Evolutionary conservation across 192 early-diverging fungal genomes (phyloP).

Genomic region (Pilobolus umbonatus): DNA sequence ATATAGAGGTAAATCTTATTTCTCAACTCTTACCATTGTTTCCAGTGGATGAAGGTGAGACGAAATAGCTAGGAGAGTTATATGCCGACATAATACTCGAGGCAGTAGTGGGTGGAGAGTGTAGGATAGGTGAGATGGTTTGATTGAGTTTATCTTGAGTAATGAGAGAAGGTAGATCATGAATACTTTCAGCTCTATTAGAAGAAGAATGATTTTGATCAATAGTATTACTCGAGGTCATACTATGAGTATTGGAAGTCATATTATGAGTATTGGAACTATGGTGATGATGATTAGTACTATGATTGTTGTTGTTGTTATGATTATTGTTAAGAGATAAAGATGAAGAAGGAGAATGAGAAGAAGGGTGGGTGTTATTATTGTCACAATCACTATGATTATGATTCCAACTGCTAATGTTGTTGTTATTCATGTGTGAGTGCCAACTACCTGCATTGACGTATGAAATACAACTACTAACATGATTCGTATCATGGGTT

Average conservation of each 20-base stretch:
- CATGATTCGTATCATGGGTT: not conserved
- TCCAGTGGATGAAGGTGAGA: slow-evolving; percentile 2
- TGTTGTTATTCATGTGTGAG: slow-evolving; percentile 12
- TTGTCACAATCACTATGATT: slow-evolving; percentile 6
- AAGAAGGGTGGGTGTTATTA: not conserved
- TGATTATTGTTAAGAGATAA: too few relatives aligned
- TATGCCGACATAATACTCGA: slow-evolving; percentile 12
- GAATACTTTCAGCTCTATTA: slow-evolving; percentile 7
- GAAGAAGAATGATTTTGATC: slow-evolving; percentile 3
- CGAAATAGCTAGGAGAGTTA: slow-evolving; percentile 13
- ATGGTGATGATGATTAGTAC: not conserved
- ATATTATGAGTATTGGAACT: not conserved
- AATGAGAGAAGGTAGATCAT: slow-evolving; percentile 5
- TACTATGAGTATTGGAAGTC: not conserved
- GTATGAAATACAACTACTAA: slow-evolving; percentile 12
- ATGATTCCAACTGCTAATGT: slow-evolving; percentile 9
- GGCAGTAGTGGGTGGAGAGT: slow-evolving; percentile 10
- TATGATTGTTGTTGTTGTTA: slow-evolving; percentile 5
- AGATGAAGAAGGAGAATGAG: slow-evolving; percentile 4
- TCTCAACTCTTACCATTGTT: slow-evolving; percentile 1
- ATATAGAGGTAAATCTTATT: too few relatives aligned
- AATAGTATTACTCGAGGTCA: not conserved
- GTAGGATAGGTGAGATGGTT: slow-evolving; percentile 5
- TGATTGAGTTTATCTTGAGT: slow-evolving; percentile 1
- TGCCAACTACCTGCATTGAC: slow-evolving; percentile 20